Conservation (phyloP, 176 grass and related monocot species). For the Carex myosuroides region DNA sequence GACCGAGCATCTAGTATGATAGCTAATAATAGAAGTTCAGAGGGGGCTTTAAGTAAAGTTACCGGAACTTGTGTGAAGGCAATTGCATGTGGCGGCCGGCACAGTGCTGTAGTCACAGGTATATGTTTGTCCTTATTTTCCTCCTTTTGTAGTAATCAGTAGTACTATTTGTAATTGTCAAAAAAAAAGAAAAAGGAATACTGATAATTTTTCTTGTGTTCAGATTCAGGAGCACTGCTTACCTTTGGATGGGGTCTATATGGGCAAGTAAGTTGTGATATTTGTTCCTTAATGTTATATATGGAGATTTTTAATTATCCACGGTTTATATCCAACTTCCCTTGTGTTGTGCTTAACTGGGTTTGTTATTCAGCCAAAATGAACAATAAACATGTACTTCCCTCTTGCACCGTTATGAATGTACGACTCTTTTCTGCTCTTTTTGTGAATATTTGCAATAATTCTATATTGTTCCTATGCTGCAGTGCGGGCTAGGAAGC, state of each 20-base stretch:
- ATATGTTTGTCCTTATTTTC: background rate
- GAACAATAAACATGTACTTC: background rate
- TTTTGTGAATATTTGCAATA: background rate
- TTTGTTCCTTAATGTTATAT: background rate
- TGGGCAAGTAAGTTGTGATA: slow-evolving; percentile 59
- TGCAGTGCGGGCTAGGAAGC: slow-evolving; percentile 88
- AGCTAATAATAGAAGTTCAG: slow-evolving; percentile 52
- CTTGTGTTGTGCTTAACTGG: background rate
- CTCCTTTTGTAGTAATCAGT: background rate
- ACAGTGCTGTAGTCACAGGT: slow-evolving; percentile 96
- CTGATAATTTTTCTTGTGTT: background rate
- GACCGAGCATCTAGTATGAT: slow-evolving; percentile 41
- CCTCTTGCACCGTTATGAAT: background rate
- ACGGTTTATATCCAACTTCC: background rate
- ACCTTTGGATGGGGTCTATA: slow-evolving; percentile 98
- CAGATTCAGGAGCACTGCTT: slow-evolving; percentile 84
- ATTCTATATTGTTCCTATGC: slow-evolving; percentile 22
- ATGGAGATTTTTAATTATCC: background rate
- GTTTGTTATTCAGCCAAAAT: background rate
- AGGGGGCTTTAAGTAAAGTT: slow-evolving; percentile 46
- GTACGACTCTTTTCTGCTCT: background rate
- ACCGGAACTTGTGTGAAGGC: slow-evolving; percentile 69
- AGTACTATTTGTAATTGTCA: background rate
- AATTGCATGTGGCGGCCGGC: slow-evolving; percentile 96
- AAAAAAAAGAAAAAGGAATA: background rate